These are phyloP conservation scores for Gillenia trifoliata DNA, from an alignment of 306 rosid species.

Conservation along the genomic window DNA sequence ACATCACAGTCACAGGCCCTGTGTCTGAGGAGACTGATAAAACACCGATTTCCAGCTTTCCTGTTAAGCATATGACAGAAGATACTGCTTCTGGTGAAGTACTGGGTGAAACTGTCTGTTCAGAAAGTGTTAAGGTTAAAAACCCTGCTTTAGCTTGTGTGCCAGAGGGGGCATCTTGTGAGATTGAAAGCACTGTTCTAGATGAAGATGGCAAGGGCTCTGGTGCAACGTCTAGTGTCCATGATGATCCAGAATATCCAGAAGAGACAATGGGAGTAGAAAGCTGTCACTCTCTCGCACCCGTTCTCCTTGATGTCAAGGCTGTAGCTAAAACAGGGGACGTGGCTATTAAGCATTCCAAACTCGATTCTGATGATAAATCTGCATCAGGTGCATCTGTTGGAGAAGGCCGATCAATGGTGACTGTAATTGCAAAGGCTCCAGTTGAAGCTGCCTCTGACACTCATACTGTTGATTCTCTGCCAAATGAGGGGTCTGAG, in stretches of 20 bases:
- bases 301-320: conserved; percentile 1
- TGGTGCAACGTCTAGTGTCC: conserved; percentile 15
- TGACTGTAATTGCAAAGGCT: conserved; percentile 5
- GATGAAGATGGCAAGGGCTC: conserved; percentile 15
- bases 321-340: conserved; percentile 6
- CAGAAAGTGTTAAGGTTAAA: conserved; percentile 1
- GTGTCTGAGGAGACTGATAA: neutral
- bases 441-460: conserved; percentile 6
- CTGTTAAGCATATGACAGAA: neutral
- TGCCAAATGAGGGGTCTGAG: neutral
- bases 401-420: conserved; percentile 9
- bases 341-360: neutral
- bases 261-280: conserved; percentile 6
- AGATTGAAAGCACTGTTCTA: conserved; percentile 11
- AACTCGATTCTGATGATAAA: neutral
- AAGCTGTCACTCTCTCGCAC: neutral
- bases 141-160: conserved; percentile 3
- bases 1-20: neutral
- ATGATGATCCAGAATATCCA: conserved; percentile 16
- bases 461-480: neutral
- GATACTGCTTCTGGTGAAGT: conserved; percentile 12
- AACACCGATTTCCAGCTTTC: neutral
- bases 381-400: conserved; percentile 9
- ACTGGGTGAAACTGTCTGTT: neutral
- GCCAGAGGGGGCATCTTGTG: conserved; percentile 19